Evolutionary conservation across 1,284 basidiomycete genomes (phyloP).

Genomic region (Pseudozyma hubeiensis): DNA sequence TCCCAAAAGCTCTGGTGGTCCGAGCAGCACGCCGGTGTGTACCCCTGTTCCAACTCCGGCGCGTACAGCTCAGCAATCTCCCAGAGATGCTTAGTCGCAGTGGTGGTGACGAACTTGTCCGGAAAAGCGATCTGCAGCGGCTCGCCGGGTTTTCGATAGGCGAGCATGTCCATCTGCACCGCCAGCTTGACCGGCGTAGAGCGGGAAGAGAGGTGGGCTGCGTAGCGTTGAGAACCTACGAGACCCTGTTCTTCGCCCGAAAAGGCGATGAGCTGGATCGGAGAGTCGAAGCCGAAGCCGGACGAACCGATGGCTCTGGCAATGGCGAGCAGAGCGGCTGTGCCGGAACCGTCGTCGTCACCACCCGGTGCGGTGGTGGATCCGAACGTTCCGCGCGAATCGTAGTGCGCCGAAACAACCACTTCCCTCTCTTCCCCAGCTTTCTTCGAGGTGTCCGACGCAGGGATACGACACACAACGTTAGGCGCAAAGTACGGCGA

Average conservation of each 20-base stretch:
- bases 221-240: slow-evolving; percentile 52
- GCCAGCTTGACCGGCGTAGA: slow-evolving; percentile 27
- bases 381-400: slow-evolving; percentile 62
- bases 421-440: slow-evolving; percentile 46
- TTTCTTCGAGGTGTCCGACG: background rate
- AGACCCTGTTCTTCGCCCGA: slow-evolving; percentile 68
- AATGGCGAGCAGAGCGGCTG: slow-evolving; percentile 61
- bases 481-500: slow-evolving; percentile 50
- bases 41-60: slow-evolving; percentile 53
- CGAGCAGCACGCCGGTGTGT: slow-evolving; percentile 65
- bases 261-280: slow-evolving; percentile 66
- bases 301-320: slow-evolving; percentile 51
- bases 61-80: slow-evolving; percentile 62
- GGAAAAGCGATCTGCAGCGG: slow-evolving; percentile 67
- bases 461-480: slow-evolving; percentile 48
- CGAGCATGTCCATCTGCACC: slow-evolving; percentile 64
- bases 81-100: slow-evolving; percentile 55
- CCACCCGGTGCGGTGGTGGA: slow-evolving; percentile 61
- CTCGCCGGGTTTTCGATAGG: slow-evolving; percentile 60
- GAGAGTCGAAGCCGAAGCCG: slow-evolving; percentile 34
- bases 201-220: slow-evolving; percentile 12
- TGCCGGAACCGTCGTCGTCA: slow-evolving; percentile 60
- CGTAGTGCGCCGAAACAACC: slow-evolving; percentile 65
- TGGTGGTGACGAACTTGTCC: slow-evolving; percentile 56
- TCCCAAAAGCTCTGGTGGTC: slow-evolving; percentile 68